Percentiles rank a stretch among this genome's conserved stretches.
Conservation (phyloP, 2,329 filamentous ascomycete species). For the Ceratocystis ficicola region DNA sequence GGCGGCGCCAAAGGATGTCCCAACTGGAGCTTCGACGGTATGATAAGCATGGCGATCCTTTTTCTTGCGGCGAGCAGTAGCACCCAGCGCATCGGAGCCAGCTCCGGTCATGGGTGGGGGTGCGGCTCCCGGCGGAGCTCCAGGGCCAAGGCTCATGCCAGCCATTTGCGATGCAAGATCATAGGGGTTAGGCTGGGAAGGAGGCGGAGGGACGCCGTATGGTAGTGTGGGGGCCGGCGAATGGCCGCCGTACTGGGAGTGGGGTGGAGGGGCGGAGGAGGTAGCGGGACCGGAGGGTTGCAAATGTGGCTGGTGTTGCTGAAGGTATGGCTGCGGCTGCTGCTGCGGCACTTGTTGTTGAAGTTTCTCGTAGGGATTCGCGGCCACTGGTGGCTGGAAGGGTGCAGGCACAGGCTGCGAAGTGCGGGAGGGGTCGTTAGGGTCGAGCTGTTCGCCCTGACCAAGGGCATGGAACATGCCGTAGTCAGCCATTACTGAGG, state of each 20-base stretch:
- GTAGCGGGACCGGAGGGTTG: not conserved
- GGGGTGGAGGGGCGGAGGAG: not conserved
- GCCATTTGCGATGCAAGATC: slow-evolving; percentile 62
- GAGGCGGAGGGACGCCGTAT: slow-evolving; percentile 15
- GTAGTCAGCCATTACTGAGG: slow-evolving; percentile 41
- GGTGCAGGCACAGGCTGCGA: slow-evolving; percentile 41
- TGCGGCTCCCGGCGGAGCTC: slow-evolving; percentile 21
- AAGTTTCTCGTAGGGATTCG: slow-evolving; percentile 42
- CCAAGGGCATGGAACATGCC: slow-evolving; percentile 45
- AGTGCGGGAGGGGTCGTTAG: slow-evolving; percentile 42
- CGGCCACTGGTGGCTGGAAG: slow-evolving; percentile 44
- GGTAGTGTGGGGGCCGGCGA: slow-evolving; percentile 15
- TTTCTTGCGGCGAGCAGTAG: slow-evolving; percentile 60
- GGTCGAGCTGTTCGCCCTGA: slow-evolving; percentile 43
- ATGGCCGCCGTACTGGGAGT: slow-evolving; percentile 18
- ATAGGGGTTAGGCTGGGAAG: slow-evolving; percentile 29
- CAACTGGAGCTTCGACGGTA: slow-evolving; percentile 56
- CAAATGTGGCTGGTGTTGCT: not conserved
- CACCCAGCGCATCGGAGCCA: slow-evolving; percentile 27
- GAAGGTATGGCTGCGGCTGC: not conserved
- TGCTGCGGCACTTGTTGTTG: slow-evolving; percentile 19
- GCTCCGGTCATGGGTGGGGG: not conserved
- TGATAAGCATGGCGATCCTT: slow-evolving; percentile 93
- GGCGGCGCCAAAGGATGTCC: slow-evolving; percentile 56
- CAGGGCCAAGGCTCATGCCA: slow-evolving; percentile 52